Percentiles rank a stretch among this genome's conserved stretches.
Conservation (phyloP, 2,329 filamentous ascomycete species). For the Aphanoascus verrucosus region DNA sequence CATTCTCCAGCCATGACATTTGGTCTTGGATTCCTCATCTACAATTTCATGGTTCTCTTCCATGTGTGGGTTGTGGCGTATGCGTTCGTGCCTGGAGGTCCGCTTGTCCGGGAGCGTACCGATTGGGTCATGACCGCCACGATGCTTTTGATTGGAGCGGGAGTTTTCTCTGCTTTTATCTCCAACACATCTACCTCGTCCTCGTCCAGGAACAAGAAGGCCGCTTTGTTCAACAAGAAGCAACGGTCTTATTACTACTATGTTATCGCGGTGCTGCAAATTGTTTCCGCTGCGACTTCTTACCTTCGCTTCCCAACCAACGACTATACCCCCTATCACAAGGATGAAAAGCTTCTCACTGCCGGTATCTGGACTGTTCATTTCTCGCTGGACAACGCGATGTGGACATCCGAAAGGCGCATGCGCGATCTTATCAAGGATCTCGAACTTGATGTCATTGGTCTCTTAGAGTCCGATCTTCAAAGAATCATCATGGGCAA, state of each 20-base stretch:
- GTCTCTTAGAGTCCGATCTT: conserved; percentile 83
- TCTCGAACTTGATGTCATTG: conserved; percentile 91
- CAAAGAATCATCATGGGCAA: conserved; percentile 99
- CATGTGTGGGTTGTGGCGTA: conserved; percentile 98
- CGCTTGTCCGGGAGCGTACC: conserved; percentile 82
- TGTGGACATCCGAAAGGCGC: conserved; percentile 94
- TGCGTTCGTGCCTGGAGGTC: conserved; percentile 90
- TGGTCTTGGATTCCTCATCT: conserved; percentile 77
- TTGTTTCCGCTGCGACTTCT: conserved; percentile 67
- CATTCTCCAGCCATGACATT: conserved; percentile 71
- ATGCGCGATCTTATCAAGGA: conserved; percentile 87
- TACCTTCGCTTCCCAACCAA: conserved; percentile 89
- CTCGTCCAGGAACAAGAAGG: conserved; percentile 28
- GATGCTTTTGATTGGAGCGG: conserved; percentile 74
- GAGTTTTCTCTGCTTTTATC: conserved; percentile 58
- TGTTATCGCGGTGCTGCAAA: conserved; percentile 62
- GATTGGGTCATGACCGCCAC: conserved; percentile 88
- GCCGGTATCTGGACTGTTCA: conserved; percentile 98
- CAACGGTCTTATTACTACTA: conserved; percentile 59
- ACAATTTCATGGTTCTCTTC: conserved; percentile 92
- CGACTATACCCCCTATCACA: conserved; percentile 82
- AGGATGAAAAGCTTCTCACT: conserved; percentile 75
- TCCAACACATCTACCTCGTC: conserved; percentile 42
- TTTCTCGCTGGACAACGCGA: conserved; percentile 94
- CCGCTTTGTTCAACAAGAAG: conserved; percentile 34